Evolutionary conservation across 1,284 basidiomycete genomes (phyloP).

Genomic region (Mycena citricolor): DNA sequence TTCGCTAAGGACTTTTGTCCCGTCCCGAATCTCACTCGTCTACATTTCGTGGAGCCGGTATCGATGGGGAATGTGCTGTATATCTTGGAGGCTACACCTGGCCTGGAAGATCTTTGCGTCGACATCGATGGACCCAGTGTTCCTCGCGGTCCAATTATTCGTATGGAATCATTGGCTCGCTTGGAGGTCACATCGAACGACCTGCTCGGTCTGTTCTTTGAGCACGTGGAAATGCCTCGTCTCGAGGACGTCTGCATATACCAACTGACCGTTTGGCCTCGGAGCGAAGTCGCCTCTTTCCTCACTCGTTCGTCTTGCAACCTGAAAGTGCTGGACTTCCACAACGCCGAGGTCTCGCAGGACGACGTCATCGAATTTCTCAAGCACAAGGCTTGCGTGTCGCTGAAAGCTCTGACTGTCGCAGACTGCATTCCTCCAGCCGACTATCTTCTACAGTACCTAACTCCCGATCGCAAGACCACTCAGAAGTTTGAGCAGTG

Average conservation of each 20-base stretch:
- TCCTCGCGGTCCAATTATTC: slow-evolving; percentile 3
- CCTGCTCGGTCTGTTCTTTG: slow-evolving; percentile 5
- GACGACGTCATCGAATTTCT: slow-evolving; percentile 6
- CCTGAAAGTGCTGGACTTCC: slow-evolving; percentile 1
- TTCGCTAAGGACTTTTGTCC: slow-evolving; percentile 12
- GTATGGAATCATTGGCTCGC: neutral
- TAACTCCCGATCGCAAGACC: too few species aligned
- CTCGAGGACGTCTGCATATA: slow-evolving; percentile 1
- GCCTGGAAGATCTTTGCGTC: slow-evolving; percentile 7
- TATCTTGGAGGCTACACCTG: slow-evolving; percentile 12
- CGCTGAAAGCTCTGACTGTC: neutral
- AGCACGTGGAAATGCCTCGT: slow-evolving; percentile 6
- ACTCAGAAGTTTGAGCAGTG: slow-evolving; percentile 1
- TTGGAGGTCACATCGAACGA: slow-evolving; percentile 7
- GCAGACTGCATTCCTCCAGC: neutral
- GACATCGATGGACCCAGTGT: slow-evolving; percentile 7
- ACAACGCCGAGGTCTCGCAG: slow-evolving; percentile 4
- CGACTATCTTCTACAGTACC: slow-evolving; percentile 4
- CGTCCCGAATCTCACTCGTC: slow-evolving; percentile 4
- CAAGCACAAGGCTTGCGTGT: slow-evolving; percentile 4
- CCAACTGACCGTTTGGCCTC: slow-evolving; percentile 8
- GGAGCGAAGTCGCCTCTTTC: slow-evolving; percentile 4
- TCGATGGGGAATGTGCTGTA: slow-evolving; percentile 7
- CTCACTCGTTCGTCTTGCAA: slow-evolving; percentile 15
- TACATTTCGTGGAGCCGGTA: slow-evolving; percentile 9